These are phyloP conservation scores for Dalbergia cultrata DNA, from an alignment of 306 rosid species.

Conservation along the genomic window DNA sequence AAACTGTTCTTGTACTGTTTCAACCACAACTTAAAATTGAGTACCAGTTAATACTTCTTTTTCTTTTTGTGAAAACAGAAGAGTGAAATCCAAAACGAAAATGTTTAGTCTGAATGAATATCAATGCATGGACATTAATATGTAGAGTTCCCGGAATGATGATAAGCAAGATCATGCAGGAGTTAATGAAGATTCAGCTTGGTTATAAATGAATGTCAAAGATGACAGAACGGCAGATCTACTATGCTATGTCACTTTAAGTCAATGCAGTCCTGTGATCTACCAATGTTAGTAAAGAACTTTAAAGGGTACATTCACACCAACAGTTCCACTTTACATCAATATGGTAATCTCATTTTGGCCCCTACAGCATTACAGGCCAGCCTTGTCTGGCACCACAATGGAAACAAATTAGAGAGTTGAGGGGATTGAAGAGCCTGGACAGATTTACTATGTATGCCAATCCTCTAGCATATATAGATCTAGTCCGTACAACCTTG, in stretches of 20 bases:
- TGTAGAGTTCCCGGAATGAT: constrained; percentile 12
- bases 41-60: no score
- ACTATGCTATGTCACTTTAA: constrained; percentile 22
- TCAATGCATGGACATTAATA: constrained; percentile 11
- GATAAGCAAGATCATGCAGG: constrained; percentile 33
- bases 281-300: constrained; percentile 14
- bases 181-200: constrained; percentile 16
- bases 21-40: no score
- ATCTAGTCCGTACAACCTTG: constrained; percentile 18
- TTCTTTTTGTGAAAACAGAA: no score
- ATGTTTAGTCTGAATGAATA: not conserved
- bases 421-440: not conserved
- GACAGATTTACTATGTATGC: constrained; percentile 3
- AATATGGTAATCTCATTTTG: constrained; percentile 31
- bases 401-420: constrained; percentile 39
- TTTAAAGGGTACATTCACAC: constrained; percentile 35
- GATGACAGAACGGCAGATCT: constrained; percentile 38
- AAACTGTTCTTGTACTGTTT: no score
- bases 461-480: constrained; percentile 19
- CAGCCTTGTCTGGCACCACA: constrained; percentile 27
- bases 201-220: constrained; percentile 47
- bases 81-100: not conserved
- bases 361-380: constrained; percentile 21
- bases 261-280: constrained; percentile 25
- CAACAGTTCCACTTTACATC: constrained; percentile 37